Base-by-base conservation (phyloP, 495 filamentous ascomycete species). In the Glarea lozoyensis region DNA sequence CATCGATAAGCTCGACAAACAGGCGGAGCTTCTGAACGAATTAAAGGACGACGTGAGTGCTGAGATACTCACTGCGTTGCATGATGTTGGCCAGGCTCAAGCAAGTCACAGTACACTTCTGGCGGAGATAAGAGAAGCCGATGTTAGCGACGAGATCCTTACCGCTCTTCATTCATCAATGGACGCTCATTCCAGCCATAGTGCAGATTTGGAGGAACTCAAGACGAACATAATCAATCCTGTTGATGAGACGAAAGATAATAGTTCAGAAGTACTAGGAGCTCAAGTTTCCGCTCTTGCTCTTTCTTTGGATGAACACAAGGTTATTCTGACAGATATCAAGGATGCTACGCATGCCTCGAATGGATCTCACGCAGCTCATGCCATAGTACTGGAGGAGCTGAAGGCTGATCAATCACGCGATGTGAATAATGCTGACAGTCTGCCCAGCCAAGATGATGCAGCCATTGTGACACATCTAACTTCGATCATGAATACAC, bases 101-200 rank as follows among this genome's bases (percentile, higher is more conserved):
- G 29, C 41, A 10, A 38, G 31, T 16, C 45, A 49, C 10, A 20
- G 21, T n/a, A 33, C 47, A 15, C 11, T 46, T 5, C 45, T 56
- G 1, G 15, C 15, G 13, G 53, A 56, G 22, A 48, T 56, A 7
- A 42, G 37, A 39, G 48, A 56, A 30, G 31, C 49, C 0, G 53
- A 56, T 45, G 49, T 56, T n/a, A 52, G 45, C 21, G 53, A 52
- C 33, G 53, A 56, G 33, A 49, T 56, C 13, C 40, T 56, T 34
- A 56, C 53, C 18, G 37, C 51, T 4, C 35, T 56, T 19, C 53
- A 56, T 46, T 13, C 41, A 13, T 42, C 38, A 2, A 42, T 40
- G 31, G 53, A 49, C 10, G 36, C 48, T 18, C 44, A 48, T 20
- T 30, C 36, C 13, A 19, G n/a, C 13, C 39, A 42, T 17, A 7